A percentile compares a stretch with the other conserved stretches of the same genome.
Conservation (phyloP, 176 grass and related monocot genomes). For the Carex kokanica region DNA sequence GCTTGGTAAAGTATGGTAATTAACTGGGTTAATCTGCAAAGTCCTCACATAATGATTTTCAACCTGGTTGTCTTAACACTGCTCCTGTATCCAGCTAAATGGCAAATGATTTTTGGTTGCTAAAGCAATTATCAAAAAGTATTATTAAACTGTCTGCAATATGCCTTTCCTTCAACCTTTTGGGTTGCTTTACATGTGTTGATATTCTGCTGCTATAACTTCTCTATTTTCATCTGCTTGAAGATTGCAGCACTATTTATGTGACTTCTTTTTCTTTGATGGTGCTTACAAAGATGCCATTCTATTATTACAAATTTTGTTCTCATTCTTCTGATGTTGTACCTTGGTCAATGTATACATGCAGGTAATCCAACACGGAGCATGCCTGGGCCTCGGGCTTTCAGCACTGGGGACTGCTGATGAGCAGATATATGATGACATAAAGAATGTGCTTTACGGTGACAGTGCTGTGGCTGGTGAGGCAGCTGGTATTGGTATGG, state of each 20-base stretch:
- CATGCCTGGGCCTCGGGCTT: slow-evolving; percentile 92
- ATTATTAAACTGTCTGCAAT: not conserved
- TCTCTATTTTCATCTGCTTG: not conserved
- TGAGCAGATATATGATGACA: slow-evolving; percentile 94
- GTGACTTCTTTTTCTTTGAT: not conserved
- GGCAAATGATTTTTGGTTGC: not conserved
- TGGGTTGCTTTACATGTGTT: not conserved
- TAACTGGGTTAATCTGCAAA: not conserved
- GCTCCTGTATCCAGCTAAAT: not conserved
- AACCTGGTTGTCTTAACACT: not conserved
- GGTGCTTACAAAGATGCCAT: not conserved
- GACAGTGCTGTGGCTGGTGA: slow-evolving; percentile 97
- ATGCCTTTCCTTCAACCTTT: not conserved
- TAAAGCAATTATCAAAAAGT: not conserved
- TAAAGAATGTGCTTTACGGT: slow-evolving; percentile 89
- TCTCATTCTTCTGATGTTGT: not conserved
- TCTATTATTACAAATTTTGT: not conserved
- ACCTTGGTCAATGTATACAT: slow-evolving; percentile 16
- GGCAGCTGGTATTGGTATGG: slow-evolving; percentile 98
- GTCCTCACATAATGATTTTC: not conserved
- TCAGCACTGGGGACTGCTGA: slow-evolving; percentile 90
- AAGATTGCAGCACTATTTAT: not conserved
- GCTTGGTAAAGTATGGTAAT: not conserved
- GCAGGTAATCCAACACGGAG: slow-evolving; percentile 97
- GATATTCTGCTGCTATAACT: not conserved